Base-by-base conservation (phyloP, 306 rosid species). In the Casuarina cunninghamiana region DNA sequence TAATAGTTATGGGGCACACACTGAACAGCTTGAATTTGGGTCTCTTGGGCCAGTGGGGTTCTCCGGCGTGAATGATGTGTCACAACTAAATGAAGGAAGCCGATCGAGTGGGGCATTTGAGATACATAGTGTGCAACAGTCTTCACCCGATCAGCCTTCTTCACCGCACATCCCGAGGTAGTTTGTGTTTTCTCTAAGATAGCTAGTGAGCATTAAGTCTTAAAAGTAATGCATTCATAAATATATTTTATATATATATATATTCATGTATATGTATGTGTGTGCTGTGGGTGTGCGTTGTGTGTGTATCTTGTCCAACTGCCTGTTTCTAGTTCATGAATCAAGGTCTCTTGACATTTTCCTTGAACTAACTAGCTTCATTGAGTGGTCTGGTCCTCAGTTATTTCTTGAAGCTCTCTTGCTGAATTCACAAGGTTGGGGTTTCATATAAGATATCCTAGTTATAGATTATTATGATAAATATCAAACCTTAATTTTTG, bases 1-100 rank as follows among this genome's bases (percentile, higher is more conserved):
- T 84, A 53, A 86, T 69, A 85, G 88, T 75, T 89, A 83, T 70
- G 74, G 83, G 57, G 32, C 93, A 53, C 85, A 89, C 3, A 83
- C 91, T 6, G 97, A 92, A 62, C 98, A 87, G 85, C 92, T 92
- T 17, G 98, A 95, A 88, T 91, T 95, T 76, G 97, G 98, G 53
- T 83, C 97, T 67, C 80, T 91, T 78, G 98, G 98, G 75, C 89
- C 97, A 38, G 86, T 92, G 82, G 97, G 96, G 55, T 91, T 76
- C 83, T 43, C 95, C 0, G 83, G 88, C 73, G 73, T 83, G 77
- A 89, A 86, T 48, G 97, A 94, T 72, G 85, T 71, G 38, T 69
- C 96, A 10, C 93, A 90, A 80, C 53, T 79, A 48, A 88, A 85
- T 43, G 98, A 94, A 45, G 91, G 92, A 51, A 80, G 82, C 79